phyloP scores from a whole-genome alignment of 768 basidiomycete species.

The Xerocomus spinulosus region DNA sequence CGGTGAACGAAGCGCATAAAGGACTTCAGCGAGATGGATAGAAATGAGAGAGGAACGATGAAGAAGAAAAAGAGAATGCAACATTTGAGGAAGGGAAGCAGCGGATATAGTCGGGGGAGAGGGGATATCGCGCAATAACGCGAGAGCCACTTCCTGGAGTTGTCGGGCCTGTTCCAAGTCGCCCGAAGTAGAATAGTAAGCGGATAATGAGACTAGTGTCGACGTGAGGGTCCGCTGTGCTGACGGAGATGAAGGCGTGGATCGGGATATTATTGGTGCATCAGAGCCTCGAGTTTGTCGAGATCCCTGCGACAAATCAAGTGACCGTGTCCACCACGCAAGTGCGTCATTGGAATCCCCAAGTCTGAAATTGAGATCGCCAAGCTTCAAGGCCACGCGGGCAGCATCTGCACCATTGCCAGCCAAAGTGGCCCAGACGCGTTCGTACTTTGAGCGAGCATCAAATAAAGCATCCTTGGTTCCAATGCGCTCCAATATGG shows the following conservation, averaged over 20 bases:
- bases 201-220: slow-evolving; percentile 66
- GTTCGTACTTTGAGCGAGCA: slow-evolving; percentile 54
- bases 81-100: slow-evolving; percentile 50
- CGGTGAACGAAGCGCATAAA: slow-evolving; percentile 45
- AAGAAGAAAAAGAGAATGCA: slow-evolving; percentile 63
- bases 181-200: slow-evolving; percentile 59
- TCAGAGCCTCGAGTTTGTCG: slow-evolving; percentile 16
- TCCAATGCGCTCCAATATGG: slow-evolving; percentile 59
- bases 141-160: slow-evolving; percentile 53
- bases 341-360: slow-evolving; percentile 51
- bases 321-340: slow-evolving; percentile 63
- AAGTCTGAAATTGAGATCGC: slow-evolving; percentile 57
- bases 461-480: slow-evolving; percentile 44
- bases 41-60: slow-evolving; percentile 73
- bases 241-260: slow-evolving; percentile 51
- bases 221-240: slow-evolving; percentile 60
- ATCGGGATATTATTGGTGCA: slow-evolving; percentile 31
- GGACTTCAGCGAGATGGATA: slow-evolving; percentile 70
- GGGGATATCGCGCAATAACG: slow-evolving; percentile 51
- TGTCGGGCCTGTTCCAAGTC: slow-evolving; percentile 50
- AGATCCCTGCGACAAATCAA: slow-evolving; percentile 42
- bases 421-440: slow-evolving; percentile 48
- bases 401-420: slow-evolving; percentile 43
- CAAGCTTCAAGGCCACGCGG: slow-evolving; percentile 60
- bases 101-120: slow-evolving; percentile 40